Evolutionary conservation across 1,139 yeast species (phyloP), one percentile per base, ranked within the genome.

Genomic region (Taphrina deformans): DNA sequence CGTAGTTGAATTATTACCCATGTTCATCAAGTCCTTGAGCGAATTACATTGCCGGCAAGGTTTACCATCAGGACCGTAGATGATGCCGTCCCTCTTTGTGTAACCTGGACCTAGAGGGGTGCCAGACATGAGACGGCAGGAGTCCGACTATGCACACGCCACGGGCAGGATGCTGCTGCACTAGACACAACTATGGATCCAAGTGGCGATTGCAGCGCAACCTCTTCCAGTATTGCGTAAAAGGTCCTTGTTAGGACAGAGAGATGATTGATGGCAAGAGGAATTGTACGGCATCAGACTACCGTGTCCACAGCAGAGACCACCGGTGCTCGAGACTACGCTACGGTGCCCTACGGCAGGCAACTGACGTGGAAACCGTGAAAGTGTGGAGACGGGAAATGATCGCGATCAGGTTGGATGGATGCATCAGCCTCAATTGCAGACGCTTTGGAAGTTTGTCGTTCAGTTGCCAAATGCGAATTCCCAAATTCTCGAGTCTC

Each of bases 51-150:
- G 63, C 12, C 56, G 38, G 27, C 65, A 61, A 3, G 65, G 65
- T 38, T 61, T 61, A 1, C 65, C 65, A 44, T 61, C 65, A 1
- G 65, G 65, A 27, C 65, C 65, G 23, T 52, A 53, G 35, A 61
- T 55, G 40, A 61, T 61, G 29, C 65, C 59, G 21, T 59, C 56
- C 51, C 50, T 59, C 31, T 46, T 23, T 10, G 55, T 48, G n/a
- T 59, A 59, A 27, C 63, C 63, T 14, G 35, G 55, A 14, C 21
- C 45, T 9, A 59, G 31, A 10, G 56, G 63, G 9, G 35, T 45
- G n/a, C 21, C 18, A 4, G 61, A 55, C 61, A 55, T 55, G 50
- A 29, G 33, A 29, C 9, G 10, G 10, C 33, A 6, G 33, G 10
- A 6, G 9, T 29, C 6, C 6, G 33, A 6, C 9, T 10, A 29